A percentile compares a stretch with the other conserved stretches of the same genome.
Conservation (phyloP, 352 stramenopile species). For the Phytophthora idaei region DNA sequence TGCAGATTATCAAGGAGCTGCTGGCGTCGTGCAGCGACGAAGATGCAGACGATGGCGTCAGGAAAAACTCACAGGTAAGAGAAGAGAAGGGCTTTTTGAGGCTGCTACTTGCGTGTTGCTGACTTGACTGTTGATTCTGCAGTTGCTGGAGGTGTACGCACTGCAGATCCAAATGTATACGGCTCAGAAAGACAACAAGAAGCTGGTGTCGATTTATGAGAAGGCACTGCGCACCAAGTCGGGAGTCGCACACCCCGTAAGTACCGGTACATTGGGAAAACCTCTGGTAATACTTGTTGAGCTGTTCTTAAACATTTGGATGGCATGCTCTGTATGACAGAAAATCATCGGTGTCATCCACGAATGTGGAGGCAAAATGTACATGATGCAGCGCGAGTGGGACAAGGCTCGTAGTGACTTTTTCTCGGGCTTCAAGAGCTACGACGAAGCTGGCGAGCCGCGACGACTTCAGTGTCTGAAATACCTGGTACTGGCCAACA, state of each 20-base stretch:
- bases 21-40: slow-evolving; percentile 86
- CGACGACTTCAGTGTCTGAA: slow-evolving; percentile 93
- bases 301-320: background rate
- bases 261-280: too few relatives aligned
- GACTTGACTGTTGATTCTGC: slow-evolving; percentile 23
- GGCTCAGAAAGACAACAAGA: slow-evolving; percentile 93
- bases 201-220: slow-evolving; percentile 93
- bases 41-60: slow-evolving; percentile 84
- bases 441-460: slow-evolving; percentile 95
- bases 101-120: slow-evolving; percentile 25
- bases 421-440: slow-evolving; percentile 96
- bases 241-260: slow-evolving; percentile 87
- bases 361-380: slow-evolving; percentile 96
- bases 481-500: slow-evolving; percentile 95
- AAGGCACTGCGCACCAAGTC: slow-evolving; percentile 90
- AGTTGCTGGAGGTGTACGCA: slow-evolving; percentile 93
- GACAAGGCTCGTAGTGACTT: slow-evolving; percentile 93
- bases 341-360: slow-evolving; percentile 95
- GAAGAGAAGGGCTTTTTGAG: background rate
- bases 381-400: slow-evolving; percentile 95
- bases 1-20: slow-evolving; percentile 85
- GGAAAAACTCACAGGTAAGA: slow-evolving; percentile 78
- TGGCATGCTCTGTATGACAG: slow-evolving; percentile 24
- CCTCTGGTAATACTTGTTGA: background rate
- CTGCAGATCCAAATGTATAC: slow-evolving; percentile 95